Conservation (phyloP, 306 rosid genomes). For the Cajanus cajan region DNA sequence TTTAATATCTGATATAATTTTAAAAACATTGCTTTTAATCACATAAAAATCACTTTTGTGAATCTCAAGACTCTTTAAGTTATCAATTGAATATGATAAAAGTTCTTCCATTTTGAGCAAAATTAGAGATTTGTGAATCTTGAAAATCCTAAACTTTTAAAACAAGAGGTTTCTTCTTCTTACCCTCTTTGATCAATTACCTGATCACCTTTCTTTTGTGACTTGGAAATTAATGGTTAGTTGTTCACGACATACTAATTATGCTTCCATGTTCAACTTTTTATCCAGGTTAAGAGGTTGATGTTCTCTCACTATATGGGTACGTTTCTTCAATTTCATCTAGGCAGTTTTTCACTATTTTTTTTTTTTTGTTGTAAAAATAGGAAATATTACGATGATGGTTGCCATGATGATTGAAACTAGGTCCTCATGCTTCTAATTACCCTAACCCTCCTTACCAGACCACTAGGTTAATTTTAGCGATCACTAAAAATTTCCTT, state of each 20-base stretch:
- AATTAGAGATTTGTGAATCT: background rate
- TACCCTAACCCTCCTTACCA: no score
- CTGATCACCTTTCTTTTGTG: background rate
- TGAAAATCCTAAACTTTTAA: background rate
- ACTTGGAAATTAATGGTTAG: background rate
- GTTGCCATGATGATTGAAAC: no score
- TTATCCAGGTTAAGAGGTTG: constrained; percentile 2
- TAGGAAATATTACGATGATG: no score
- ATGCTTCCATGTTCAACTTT: background rate
- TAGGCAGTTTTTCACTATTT: background rate
- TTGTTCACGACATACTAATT: background rate
- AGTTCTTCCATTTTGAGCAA: background rate
- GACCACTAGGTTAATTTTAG: no score
- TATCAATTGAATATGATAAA: background rate
- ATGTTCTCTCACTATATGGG: background rate
- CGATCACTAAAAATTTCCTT: no score
- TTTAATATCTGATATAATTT: no score
- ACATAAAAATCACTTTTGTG: no score
- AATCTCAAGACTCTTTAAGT: background rate
- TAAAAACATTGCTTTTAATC: no score
- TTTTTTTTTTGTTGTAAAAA: no score
- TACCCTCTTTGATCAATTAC: no score
- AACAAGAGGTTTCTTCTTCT: background rate
- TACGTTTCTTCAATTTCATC: background rate
- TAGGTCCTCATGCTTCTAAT: no score